phyloP scores from a whole-genome alignment of 2,329 filamentous ascomycete genomes.

The Colletotrichum sp. region DNA sequence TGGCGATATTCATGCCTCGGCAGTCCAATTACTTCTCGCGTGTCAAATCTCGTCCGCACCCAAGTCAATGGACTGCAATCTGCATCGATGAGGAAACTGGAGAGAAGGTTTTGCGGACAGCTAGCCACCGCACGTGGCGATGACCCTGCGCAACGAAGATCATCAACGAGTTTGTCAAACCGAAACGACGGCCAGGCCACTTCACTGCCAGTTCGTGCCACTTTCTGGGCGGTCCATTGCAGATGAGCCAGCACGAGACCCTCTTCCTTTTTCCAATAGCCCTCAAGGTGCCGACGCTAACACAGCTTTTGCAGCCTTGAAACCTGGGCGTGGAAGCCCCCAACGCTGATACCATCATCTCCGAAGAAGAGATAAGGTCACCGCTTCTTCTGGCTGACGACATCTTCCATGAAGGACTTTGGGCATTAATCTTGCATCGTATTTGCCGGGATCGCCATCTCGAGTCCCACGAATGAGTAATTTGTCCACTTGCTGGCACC shows the following conservation, averaged over 20 bases:
- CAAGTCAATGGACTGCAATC: neutral
- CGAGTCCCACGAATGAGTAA: neutral
- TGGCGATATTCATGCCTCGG: neutral
- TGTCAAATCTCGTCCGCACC: neutral
- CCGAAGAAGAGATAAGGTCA: slow-evolving; percentile 10
- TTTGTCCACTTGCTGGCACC: neutral
- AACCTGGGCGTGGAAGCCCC: neutral
- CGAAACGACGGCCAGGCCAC: slow-evolving; percentile 1
- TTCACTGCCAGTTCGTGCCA: neutral
- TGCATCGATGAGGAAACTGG: neutral
- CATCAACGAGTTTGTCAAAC: neutral
- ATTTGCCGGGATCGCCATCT: neutral
- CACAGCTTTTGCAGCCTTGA: neutral
- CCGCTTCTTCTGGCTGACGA: slow-evolving; percentile 9
- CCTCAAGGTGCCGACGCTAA: slow-evolving; percentile 13
- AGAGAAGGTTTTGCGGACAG: neutral
- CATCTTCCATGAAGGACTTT: neutral
- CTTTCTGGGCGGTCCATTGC: neutral
- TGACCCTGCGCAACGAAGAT: neutral
- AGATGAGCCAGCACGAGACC: neutral
- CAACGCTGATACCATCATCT: neutral
- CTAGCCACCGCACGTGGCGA: neutral
- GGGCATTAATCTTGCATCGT: neutral
- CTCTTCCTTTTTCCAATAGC: neutral
- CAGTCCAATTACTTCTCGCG: neutral